phyloP scores from a whole-genome alignment of 2,329 filamentous ascomycete genomes.

The Didymella glomerata region DNA sequence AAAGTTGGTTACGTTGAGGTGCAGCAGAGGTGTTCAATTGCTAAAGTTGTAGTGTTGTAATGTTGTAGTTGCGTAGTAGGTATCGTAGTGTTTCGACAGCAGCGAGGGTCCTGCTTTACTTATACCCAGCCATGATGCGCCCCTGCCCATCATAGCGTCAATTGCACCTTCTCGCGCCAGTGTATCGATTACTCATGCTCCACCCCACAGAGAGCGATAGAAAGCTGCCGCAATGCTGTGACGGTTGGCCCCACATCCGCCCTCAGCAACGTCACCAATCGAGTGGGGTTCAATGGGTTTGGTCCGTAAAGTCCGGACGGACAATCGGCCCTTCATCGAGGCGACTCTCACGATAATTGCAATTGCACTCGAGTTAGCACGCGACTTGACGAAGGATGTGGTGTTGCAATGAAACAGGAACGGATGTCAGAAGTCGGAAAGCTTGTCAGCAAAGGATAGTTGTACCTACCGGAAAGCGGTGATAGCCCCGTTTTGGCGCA shows the following conservation, averaged over 20 bases:
- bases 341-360: neutral
- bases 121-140: neutral
- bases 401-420: neutral
- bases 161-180: constrained; percentile 1
- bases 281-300: neutral
- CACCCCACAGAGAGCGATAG: constrained; percentile 1
- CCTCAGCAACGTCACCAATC: constrained; percentile 7
- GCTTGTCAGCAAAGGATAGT: constrained; percentile 6
- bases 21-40: neutral
- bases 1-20: neutral
- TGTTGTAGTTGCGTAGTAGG: neutral
- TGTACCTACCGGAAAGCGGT: no score
- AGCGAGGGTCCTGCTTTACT: neutral
- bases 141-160: neutral
- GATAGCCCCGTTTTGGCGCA: neutral
- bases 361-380: neutral
- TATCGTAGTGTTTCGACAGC: neutral
- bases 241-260: neutral
- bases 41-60: neutral
- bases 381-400: neutral
- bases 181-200: constrained; percentile 1
- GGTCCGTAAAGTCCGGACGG: constrained; percentile 6
- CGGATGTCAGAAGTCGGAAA: neutral
- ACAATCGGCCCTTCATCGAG: neutral
- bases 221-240: neutral